Conservation (phyloP, 148 eudicot genomes). For the Nyssa sinensis region DNA sequence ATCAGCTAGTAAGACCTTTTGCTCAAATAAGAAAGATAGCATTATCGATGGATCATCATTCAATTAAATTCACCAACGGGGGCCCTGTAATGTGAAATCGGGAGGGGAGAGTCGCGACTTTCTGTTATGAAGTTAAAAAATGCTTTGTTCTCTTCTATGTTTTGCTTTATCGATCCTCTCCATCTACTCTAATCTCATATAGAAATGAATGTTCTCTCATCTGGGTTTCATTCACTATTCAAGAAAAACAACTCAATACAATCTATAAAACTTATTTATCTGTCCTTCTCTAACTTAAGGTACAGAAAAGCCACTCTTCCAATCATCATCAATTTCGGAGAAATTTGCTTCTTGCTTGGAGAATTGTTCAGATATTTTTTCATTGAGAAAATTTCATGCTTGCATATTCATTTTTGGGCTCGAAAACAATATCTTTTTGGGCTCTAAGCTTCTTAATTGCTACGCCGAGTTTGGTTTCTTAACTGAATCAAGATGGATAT, state of each 20-base stretch:
- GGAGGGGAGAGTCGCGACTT: not conserved
- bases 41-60: too few relatives aligned
- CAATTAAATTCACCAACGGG: too few relatives aligned
- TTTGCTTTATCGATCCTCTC: not conserved
- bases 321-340: not conserved
- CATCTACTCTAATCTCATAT: not conserved
- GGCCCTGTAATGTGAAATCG: too few relatives aligned
- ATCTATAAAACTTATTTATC: not conserved
- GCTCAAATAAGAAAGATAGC: too few relatives aligned
- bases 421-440: constrained; percentile 21
- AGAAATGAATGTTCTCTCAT: not conserved
- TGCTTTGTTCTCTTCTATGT: not conserved
- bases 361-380: constrained; percentile 8
- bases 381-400: constrained; percentile 23
- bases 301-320: not conserved
- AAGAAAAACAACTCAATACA: not conserved
- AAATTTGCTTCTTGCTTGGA: constrained; percentile 14
- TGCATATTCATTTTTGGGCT: constrained; percentile 16
- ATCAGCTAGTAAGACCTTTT: too few relatives aligned
- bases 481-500: constrained; percentile 27
- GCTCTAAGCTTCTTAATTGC: constrained; percentile 23
- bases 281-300: not conserved
- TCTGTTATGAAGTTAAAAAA: too few relatives aligned
- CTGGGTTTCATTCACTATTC: not conserved
- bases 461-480: constrained; percentile 17